Percentiles rank a stretch among this genome's conserved stretches.
Evolutionary conservation across 2,329 filamentous ascomycete species (phyloP).

Genomic region (Fusarium proliferatum): DNA sequence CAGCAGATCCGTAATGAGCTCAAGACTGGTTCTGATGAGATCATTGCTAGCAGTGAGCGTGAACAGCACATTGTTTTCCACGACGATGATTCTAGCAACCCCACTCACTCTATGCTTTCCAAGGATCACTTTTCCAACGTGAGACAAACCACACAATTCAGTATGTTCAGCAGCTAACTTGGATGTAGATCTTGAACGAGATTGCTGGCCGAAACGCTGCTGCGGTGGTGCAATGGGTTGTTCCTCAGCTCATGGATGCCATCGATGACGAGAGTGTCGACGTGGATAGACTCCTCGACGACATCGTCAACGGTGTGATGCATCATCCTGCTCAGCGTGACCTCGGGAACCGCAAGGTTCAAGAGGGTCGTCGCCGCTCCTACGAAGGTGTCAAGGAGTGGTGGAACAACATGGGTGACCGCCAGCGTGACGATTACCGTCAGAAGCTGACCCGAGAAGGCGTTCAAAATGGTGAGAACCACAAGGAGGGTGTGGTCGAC

Average conservation of each 20-base stretch:
- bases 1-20: conserved; percentile 88
- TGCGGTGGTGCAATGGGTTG: conserved; percentile 82
- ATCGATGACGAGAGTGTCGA: conserved; percentile 84
- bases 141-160: conserved; percentile 41
- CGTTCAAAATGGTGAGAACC: conserved; percentile 81
- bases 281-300: conserved; percentile 74
- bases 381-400: conserved; percentile 84
- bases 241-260: conserved; percentile 87
- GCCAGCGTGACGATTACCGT: conserved; percentile 74
- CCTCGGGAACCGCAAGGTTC: conserved; percentile 74
- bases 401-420: conserved; percentile 77
- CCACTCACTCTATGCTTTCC: conserved; percentile 94
- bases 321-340: conserved; percentile 87
- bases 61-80: conserved; percentile 90
- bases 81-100: conserved; percentile 80
- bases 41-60: conserved; percentile 84
- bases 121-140: conserved; percentile 95
- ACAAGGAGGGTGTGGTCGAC: conserved; percentile 86
- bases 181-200: conserved; percentile 77
- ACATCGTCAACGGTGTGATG: conserved; percentile 84
- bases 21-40: conserved; percentile 84
- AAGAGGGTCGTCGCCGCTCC: conserved; percentile 80
- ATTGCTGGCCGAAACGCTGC: conserved; percentile 85
- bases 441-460: conserved; percentile 81
- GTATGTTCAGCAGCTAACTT: not conserved